Conservation (phyloP, 192 early-diverging fungal species). For the Coemansia sp. region DNA sequence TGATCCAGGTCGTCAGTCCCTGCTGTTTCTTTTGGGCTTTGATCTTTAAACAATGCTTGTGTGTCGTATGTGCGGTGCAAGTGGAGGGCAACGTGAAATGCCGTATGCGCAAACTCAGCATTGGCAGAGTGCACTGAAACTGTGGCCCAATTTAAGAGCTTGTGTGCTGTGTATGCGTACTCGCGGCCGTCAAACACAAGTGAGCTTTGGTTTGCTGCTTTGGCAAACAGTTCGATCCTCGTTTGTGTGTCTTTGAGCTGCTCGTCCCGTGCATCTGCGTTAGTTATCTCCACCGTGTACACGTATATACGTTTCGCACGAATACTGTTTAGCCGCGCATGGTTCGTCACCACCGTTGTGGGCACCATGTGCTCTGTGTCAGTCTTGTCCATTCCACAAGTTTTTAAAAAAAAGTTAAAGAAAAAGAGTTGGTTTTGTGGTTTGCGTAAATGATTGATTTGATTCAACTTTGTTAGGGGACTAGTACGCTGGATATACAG, state of each 20-base stretch:
- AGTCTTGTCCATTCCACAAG: neutral
- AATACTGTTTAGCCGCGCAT: neutral
- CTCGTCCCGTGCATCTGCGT: slow-evolving; percentile 16
- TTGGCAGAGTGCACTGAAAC: neutral
- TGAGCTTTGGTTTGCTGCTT: neutral
- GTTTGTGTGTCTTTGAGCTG: neutral
- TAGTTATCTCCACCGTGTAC: slow-evolving; percentile 29
- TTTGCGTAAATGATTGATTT: neutral
- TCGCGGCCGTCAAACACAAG: slow-evolving; percentile 22
- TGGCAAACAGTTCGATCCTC: neutral
- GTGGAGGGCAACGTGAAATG: slow-evolving; percentile 13
- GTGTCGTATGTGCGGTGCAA: slow-evolving; percentile 20
- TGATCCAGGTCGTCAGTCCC: slow-evolving; percentile 3
- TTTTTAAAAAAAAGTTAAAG: neutral
- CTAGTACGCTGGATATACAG: slow-evolving; percentile 27
- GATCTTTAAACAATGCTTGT: neutral
- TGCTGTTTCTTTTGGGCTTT: neutral
- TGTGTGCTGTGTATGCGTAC: slow-evolving; percentile 22
- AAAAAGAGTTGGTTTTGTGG: neutral
- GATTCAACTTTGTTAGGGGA: too few relatives aligned
- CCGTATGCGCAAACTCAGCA: neutral
- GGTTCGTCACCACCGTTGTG: neutral
- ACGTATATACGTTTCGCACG: slow-evolving; percentile 29
- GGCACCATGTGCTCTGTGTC: neutral
- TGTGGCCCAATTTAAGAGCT: too few relatives aligned